Evolutionary conservation across 768 basidiomycete species (phyloP), one percentile per base, ranked within the genome.

Genomic region (Termitomyces bulborhizus): DNA sequence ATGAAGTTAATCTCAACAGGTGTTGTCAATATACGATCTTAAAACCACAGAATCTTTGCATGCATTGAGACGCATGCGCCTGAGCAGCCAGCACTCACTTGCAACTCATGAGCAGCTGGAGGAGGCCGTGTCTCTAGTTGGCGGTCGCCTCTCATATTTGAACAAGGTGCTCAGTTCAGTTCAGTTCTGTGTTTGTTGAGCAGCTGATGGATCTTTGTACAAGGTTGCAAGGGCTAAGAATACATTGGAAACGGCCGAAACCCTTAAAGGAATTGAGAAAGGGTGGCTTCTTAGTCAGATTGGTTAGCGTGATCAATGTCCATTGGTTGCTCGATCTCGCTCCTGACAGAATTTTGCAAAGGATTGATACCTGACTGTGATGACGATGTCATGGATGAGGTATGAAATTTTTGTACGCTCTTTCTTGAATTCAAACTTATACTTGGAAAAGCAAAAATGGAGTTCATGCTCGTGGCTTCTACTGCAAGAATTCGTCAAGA

Each of bases 331-430:
- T 34, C 27, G 32, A 24, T 7, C 41, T 51, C 13, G 31, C 44
- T 7, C 26, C 50, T 45, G 36, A 12, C 34, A 43, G 26, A 16
- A 36, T 16, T 46, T 12, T 46, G 29, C 42, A 5, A 42, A 80
- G 79, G 76, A 3, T 73, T 92, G 46, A 93, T 93, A 55, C 80
- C 81, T 7, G 90, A 90, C 64, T 85, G 83, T 63, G 90, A 93
- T 66, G 88, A 90, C 69, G 87, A 90, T 63, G 83, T 90, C 55
- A 90, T 90, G 91, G 92, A 93, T 68, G 93, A 93, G 76, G 88
- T 88, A 61, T 59, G 73, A 73, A 66, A 45, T 34, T 42, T 39
- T 40, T 11, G 3, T 26, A 6, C n/a, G 49, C 58, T 11, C 5
- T n/a, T 54, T 44, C 9, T 32, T 26, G 1, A 37, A 8, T 42